Conservation (phyloP, 2,329 filamentous ascomycete species). For the Phoma sp. region DNA sequence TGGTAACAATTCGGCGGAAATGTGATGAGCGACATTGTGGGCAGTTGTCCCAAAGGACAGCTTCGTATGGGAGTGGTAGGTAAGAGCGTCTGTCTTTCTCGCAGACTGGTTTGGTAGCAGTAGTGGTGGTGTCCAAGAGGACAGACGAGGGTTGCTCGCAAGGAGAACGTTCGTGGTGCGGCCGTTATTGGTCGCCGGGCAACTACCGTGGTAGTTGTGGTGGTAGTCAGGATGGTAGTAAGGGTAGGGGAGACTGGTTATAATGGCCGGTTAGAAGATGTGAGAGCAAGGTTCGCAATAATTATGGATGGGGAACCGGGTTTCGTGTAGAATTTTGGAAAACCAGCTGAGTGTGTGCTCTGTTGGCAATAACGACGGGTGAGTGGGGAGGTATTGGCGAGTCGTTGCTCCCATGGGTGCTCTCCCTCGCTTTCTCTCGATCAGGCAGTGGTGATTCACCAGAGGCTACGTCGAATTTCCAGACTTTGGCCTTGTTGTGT, state of each 20-base stretch:
- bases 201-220: slow-evolving; percentile 4
- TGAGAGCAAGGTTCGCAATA: neutral
- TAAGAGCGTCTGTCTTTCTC: neutral
- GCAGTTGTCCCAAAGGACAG: neutral
- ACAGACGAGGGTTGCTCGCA: neutral
- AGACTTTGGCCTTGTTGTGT: slow-evolving; percentile 2
- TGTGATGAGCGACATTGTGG: slow-evolving; percentile 12
- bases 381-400: slow-evolving; percentile 3
- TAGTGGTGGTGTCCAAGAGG: neutral
- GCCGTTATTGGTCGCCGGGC: neutral
- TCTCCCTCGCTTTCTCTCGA: slow-evolving; percentile 1
- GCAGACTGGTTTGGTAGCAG: neutral
- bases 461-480: neutral
- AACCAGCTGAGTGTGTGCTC: slow-evolving; percentile 3
- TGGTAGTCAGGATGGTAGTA: neutral
- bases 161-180: neutral
- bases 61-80: neutral
- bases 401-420: slow-evolving; percentile 9
- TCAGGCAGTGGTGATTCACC: slow-evolving; percentile 12
- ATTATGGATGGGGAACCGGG: neutral
- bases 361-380: slow-evolving; percentile 8
- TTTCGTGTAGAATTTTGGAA: neutral
- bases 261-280: neutral
- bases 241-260: neutral
- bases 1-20: slow-evolving; percentile 1